Evolutionary conservation across 371 early-diverging fungal species (phyloP).

Genomic region (Sporodiniella umbellata): DNA sequence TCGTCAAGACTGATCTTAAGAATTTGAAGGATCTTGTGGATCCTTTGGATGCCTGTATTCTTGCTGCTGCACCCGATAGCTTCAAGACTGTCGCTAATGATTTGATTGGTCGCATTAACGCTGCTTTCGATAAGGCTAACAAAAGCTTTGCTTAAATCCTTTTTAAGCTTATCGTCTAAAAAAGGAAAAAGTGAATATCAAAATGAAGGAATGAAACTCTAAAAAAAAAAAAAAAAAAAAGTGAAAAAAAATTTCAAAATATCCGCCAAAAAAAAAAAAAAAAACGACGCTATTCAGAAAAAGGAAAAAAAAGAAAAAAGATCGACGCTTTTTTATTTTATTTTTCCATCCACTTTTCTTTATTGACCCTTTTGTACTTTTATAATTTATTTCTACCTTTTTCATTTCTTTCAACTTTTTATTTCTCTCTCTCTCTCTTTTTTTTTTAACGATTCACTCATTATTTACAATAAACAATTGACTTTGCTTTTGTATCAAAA

Average conservation of each 20-base stretch:
- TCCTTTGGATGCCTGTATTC: constrained; percentile 16
- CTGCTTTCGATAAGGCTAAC: constrained; percentile 17
- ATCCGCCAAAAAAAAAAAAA: neutral
- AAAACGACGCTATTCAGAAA: neutral
- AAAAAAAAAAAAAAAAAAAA: neutral
- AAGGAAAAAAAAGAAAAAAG: neutral
- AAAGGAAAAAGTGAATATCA: too few relatives aligned
- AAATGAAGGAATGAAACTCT: neutral
- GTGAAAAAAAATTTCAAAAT: neutral
- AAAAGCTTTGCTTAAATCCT: constrained; percentile 3
- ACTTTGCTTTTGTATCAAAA: too few relatives aligned
- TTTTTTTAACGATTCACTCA: too few relatives aligned
- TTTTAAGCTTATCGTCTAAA: too few relatives aligned
- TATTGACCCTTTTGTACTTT: too few relatives aligned
- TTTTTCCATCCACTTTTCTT: too few relatives aligned
- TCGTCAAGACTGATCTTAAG: constrained; percentile 14
- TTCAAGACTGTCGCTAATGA: constrained; percentile 10
- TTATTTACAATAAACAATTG: too few relatives aligned
- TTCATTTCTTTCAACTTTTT: too few relatives aligned
- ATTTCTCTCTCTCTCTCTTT: too few relatives aligned
- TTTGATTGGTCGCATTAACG: constrained; percentile 4
- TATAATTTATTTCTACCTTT: too few relatives aligned
- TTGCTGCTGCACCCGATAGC: constrained; percentile 11
- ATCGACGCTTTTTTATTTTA: too few relatives aligned
- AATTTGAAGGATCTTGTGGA: constrained; percentile 6